Conservation (phyloP, 441 rosid species). For the Sinapis alba region DNA sequence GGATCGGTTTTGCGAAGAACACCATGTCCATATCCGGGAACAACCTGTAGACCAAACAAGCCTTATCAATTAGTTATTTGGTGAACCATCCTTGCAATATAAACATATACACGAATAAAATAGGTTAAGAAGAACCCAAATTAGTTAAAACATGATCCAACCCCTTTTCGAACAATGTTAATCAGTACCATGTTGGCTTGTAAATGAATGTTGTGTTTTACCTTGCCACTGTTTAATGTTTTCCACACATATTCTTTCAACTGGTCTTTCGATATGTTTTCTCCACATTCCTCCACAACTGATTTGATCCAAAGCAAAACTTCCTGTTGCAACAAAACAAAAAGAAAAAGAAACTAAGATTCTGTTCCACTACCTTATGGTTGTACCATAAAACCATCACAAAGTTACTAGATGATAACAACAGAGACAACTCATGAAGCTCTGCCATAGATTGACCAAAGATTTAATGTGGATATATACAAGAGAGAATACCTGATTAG, state of each 20-base stretch:
- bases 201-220: slow-evolving; percentile 29
- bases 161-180: neutral
- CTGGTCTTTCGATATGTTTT: slow-evolving; percentile 63
- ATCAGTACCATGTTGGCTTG: neutral
- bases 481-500: slow-evolving; percentile 77
- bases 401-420: slow-evolving; percentile 1
- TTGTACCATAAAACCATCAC: slow-evolving; percentile 11
- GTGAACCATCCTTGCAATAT: neutral
- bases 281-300: slow-evolving; percentile 87
- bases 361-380: neutral
- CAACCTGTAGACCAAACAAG: slow-evolving; percentile 56
- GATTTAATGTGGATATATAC: neutral
- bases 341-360: neutral
- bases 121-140: neutral
- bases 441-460: slow-evolving; percentile 8
- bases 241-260: slow-evolving; percentile 90
- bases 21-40: slow-evolving; percentile 96
- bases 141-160: slow-evolving; percentile 1
- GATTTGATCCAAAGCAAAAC: slow-evolving; percentile 94
- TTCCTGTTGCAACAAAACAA: slow-evolving; percentile 53
- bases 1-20: slow-evolving; percentile 93
- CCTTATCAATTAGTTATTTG: slow-evolving; percentile 1
- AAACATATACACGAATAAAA: neutral
- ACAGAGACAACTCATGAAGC: neutral
- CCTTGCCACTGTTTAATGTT: slow-evolving; percentile 93